Evolutionary conservation across 2,329 filamentous ascomycete species (phyloP), one percentile per base, ranked within the genome.

Genomic region (Fonsecaea pedrosoi): DNA sequence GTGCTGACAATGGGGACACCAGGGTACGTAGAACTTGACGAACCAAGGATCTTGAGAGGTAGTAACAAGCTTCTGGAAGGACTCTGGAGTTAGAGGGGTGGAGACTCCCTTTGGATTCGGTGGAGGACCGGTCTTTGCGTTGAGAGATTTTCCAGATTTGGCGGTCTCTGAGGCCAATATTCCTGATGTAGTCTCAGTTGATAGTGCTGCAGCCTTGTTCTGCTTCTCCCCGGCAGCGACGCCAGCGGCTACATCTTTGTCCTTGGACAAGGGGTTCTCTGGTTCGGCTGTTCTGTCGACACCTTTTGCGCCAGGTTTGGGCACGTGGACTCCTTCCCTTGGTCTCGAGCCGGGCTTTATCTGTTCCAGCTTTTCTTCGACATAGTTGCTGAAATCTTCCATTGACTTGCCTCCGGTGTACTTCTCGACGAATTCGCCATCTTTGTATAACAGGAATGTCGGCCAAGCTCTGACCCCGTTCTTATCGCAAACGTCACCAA

Each of bases 1-100:
- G 42, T 92, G 92, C 80, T 97, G 92, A 79, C 96, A 99, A 80
- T 99, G 95, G 73, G 89, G 88, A 78, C 95, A 99, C 95, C 94
- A 98, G 5, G 95, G 96, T 18, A 92, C 94, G 77, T 97, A 98
- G 78, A 99, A 98, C 79, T 99, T 99, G 84, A 99, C 89, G 76
- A 99, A 97, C 95, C 95, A 99, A 5, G 94, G 90, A 70, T 98
- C 93, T 70, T 91, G 88, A 0, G 92, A 93, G 77, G 89, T 91
- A 2, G 92, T 96, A 55, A 99, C 94, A 42, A 90, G 83, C 65
- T 87, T 88, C 77, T 96, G 90, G 82, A 99, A 99, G 70, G 84
- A 92, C 76, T 97, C 93, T 0, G 91, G 89, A 1, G 89, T 93
- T 60, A 99, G 84, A 6, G 89, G 80, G 38, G 92, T 83, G 6